Evolutionary conservation across 2,329 filamentous ascomycete genomes (phyloP).

Genomic region (Talaromyces sp.): DNA sequence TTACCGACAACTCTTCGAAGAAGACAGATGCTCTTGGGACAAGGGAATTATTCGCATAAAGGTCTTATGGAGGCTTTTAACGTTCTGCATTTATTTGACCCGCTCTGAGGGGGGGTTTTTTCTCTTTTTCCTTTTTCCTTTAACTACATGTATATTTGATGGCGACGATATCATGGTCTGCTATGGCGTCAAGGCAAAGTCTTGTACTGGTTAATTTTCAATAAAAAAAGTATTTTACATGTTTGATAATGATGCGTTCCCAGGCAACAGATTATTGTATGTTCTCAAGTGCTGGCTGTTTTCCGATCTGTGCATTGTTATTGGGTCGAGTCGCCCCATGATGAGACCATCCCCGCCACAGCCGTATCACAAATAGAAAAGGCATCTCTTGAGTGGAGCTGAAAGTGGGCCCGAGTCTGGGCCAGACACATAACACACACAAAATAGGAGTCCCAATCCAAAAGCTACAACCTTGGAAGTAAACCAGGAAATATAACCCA

Average conservation of each 20-base stretch:
- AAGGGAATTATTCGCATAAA: constrained; percentile 68
- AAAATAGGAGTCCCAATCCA: not conserved
- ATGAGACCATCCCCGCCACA: not conserved
- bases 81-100: constrained; percentile 28
- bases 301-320: not conserved
- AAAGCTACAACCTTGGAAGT: not conserved
- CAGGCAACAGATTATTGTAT: too few relatives aligned
- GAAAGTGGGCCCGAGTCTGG: constrained; percentile 15
- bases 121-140: constrained; percentile 29
- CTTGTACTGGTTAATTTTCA: constrained; percentile 24
- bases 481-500: not conserved
- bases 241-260: not conserved
- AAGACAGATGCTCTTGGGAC: constrained; percentile 74
- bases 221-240: constrained; percentile 22
- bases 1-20: constrained; percentile 65
- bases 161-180: constrained; percentile 36
- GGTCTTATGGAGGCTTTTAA: constrained; percentile 18
- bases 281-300: not conserved
- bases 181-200: constrained; percentile 37
- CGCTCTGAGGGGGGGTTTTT: constrained; percentile 27
- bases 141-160: constrained; percentile 38
- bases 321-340: not conserved
- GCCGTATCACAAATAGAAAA: not conserved
- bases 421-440: constrained; percentile 7
- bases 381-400: constrained; percentile 9